Conservation (phyloP, 1,284 basidiomycete species). For the Pisolithus thermaeus region DNA sequence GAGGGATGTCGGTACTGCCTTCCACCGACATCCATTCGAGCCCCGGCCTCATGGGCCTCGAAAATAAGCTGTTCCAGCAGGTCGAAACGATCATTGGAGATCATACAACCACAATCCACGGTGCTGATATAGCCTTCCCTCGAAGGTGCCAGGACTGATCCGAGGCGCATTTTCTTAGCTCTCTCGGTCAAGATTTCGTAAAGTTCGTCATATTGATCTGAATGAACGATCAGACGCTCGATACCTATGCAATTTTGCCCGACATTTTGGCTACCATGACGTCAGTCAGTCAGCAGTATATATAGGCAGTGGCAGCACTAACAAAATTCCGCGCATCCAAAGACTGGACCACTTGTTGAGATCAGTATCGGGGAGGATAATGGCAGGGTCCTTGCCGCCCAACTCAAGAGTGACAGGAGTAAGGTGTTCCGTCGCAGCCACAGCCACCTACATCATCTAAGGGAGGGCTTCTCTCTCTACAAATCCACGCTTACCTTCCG, state of each 20-base stretch:
- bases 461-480: neutral
- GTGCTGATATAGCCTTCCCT: slow-evolving; percentile 62
- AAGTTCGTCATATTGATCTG: slow-evolving; percentile 69
- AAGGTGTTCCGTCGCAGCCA: slow-evolving; percentile 78
- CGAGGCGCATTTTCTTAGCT: slow-evolving; percentile 62
- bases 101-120: slow-evolving; percentile 82
- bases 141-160: slow-evolving; percentile 58
- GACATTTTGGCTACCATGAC: slow-evolving; percentile 65
- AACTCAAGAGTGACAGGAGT: slow-evolving; percentile 90
- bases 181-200: slow-evolving; percentile 60
- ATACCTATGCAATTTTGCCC: slow-evolving; percentile 98
- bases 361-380: slow-evolving; percentile 71
- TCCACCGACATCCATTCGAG: slow-evolving; percentile 65
- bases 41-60: slow-evolving; percentile 68
- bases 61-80: slow-evolving; percentile 67
- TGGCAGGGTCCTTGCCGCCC: slow-evolving; percentile 79
- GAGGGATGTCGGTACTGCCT: slow-evolving; percentile 59
- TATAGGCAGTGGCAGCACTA: slow-evolving; percentile 29
- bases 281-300: slow-evolving; percentile 3
- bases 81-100: slow-evolving; percentile 63
- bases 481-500: slow-evolving; percentile 54
- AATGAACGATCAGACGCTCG: slow-evolving; percentile 86
- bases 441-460: slow-evolving; percentile 52
- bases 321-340: slow-evolving; percentile 88
- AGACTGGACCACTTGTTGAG: slow-evolving; percentile 64